Evolutionary conservation across 345 rosid species (phyloP).

Genomic region (Hirschfeldia incana): DNA sequence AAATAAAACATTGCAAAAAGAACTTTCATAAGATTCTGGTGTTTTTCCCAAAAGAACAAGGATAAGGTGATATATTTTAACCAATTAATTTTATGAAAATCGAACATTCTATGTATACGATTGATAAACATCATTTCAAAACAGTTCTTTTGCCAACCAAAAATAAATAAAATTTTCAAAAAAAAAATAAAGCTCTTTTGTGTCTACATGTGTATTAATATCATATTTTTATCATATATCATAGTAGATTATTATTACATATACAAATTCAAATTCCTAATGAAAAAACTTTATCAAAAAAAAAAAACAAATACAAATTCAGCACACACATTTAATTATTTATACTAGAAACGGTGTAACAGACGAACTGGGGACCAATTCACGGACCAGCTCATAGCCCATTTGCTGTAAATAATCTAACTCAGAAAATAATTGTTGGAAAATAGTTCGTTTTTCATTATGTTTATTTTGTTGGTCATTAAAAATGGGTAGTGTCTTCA

Average conservation of each 20-base stretch:
- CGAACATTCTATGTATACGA: not conserved
- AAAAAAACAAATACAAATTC: not conserved
- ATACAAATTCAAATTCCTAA: not conserved
- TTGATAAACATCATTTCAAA: not conserved
- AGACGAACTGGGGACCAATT: slow-evolving; percentile 32
- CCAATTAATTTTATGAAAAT: not conserved
- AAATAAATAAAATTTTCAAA: not conserved
- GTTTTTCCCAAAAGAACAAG: not conserved
- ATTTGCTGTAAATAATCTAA: slow-evolving; percentile 12
- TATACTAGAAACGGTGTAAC: slow-evolving; percentile 26
- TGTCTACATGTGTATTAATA: not conserved
- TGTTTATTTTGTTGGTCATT: not conserved
- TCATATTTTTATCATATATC: not conserved
- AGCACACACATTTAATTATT: not conserved
- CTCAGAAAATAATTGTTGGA: slow-evolving; percentile 17
- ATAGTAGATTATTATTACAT: not conserved
- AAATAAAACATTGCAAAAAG: not conserved
- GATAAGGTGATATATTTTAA: not conserved
- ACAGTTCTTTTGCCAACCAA: not conserved
- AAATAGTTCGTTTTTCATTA: slow-evolving; percentile 7
- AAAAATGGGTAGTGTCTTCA: not conserved
- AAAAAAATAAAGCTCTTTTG: not conserved
- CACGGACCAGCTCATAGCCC: slow-evolving; percentile 28
- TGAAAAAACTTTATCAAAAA: no score
- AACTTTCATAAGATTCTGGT: not conserved